These are phyloP conservation scores for Gloeophyllum trabeum DNA, from an alignment of 768 basidiomycete species.

Conservation along the genomic window DNA sequence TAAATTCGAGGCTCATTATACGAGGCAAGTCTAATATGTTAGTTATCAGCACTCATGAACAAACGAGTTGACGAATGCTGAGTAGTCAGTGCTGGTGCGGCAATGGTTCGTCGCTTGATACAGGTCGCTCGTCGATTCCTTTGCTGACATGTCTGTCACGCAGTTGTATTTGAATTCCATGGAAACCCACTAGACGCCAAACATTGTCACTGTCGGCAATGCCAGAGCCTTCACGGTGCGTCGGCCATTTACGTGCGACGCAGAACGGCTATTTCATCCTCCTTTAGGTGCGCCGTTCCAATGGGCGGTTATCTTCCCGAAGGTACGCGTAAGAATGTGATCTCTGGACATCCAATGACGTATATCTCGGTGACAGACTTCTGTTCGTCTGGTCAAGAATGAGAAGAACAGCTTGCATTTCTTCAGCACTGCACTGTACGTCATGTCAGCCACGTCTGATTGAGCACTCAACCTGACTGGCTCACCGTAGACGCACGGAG, in stretches of 20 bases:
- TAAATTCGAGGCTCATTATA: slow-evolving; percentile 14
- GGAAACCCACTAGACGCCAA: slow-evolving; percentile 22
- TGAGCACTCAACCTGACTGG: neutral
- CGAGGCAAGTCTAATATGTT: slow-evolving; percentile 7
- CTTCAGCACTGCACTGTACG: slow-evolving; percentile 15
- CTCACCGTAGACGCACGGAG: slow-evolving; percentile 2
- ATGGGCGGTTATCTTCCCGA: slow-evolving; percentile 23
- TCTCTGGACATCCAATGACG: too few relatives aligned
- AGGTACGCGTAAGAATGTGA: too few relatives aligned
- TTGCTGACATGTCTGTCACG: neutral
- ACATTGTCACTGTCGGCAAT: slow-evolving; percentile 20
- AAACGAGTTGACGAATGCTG: neutral
- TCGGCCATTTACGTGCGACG: neutral
- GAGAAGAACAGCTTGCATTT: slow-evolving; percentile 17
- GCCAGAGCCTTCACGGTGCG: slow-evolving; percentile 15
- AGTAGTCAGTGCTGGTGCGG: slow-evolving; percentile 20
- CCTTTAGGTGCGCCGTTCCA: slow-evolving; percentile 18
- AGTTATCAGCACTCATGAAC: neutral
- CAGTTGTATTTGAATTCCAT: slow-evolving; percentile 17
- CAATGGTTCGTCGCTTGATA: slow-evolving; percentile 4
- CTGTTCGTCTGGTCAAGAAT: slow-evolving; percentile 18
- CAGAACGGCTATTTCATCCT: neutral
- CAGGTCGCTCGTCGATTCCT: too few relatives aligned
- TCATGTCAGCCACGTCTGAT: neutral
- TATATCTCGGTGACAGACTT: slow-evolving; percentile 12